phyloP scores from a whole-genome alignment of 139 green algal genomes.

The Volvox reticuliferus region DNA sequence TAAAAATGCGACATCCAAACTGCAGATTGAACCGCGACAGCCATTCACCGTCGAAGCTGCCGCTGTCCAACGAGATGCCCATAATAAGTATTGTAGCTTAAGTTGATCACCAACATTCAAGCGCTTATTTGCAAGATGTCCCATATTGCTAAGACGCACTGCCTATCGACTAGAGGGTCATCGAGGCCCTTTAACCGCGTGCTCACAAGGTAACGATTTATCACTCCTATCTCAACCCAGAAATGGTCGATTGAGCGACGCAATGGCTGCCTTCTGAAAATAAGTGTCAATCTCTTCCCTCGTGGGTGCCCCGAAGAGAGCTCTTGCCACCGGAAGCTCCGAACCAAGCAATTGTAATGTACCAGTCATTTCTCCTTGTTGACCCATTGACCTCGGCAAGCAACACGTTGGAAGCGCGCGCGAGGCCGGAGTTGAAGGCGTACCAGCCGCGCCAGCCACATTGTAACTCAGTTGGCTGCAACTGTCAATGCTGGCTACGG shows the following conservation, averaged over 20 bases:
- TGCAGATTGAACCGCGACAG: not conserved
- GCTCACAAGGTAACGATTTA: no score
- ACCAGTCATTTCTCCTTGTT: not conserved
- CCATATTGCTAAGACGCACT: no score
- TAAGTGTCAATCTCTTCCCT: not conserved
- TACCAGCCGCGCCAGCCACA: not conserved
- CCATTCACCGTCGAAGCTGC: not conserved
- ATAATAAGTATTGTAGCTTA: no score
- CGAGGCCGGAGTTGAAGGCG: not conserved
- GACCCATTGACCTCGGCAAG: not conserved
- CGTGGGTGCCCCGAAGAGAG: slow-evolving; percentile 9
- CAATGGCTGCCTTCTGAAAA: not conserved
- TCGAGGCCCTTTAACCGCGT: no score
- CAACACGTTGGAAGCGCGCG: not conserved
- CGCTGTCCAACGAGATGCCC: no score
- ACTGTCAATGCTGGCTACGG: not conserved
- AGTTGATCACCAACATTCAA: no score
- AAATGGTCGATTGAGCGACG: not conserved
- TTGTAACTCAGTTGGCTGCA: not conserved
- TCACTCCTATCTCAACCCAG: not conserved
- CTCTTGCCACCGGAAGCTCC: not conserved
- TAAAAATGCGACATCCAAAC: not conserved
- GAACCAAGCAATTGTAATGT: not conserved
- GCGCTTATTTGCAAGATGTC: no score
- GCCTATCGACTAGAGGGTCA: no score